Percentiles rank a stretch among this genome's conserved stretches.
phyloP scores from a whole-genome alignment of 257 asterid genomes.

The Anisodus acutangulus region DNA sequence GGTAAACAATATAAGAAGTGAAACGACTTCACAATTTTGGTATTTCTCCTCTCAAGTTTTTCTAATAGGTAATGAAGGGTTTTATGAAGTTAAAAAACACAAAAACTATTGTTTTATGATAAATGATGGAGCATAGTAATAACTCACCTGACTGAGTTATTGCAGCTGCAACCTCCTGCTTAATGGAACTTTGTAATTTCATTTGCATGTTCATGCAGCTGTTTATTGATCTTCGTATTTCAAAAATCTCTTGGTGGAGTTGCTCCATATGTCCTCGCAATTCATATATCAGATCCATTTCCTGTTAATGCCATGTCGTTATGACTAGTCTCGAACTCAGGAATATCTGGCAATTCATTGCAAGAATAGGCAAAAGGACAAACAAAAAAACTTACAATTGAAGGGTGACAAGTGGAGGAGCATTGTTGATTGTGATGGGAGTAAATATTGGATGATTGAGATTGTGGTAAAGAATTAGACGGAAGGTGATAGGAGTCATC shows the following conservation, averaged over 20 bases:
- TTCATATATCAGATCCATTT: constrained; percentile 76
- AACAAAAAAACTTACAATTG: constrained; percentile 56
- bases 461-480: constrained; percentile 52
- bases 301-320: constrained; percentile 49
- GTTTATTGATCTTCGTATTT: constrained; percentile 68
- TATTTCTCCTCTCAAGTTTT: neutral
- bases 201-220: constrained; percentile 72
- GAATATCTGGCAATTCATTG: neutral
- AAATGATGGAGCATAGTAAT: neutral
- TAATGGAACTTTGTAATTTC: constrained; percentile 60
- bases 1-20: constrained; percentile 17
- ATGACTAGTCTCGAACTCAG: constrained; percentile 21
- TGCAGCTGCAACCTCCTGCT: constrained; percentile 54
- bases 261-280: constrained; percentile 84
- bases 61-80: neutral
- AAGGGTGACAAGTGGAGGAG: constrained; percentile 46
- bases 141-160: constrained; percentile 56
- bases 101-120: neutral
- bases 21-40: neutral
- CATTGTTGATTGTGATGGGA: constrained; percentile 46
- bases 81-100: neutral
- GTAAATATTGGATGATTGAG: constrained; percentile 45
- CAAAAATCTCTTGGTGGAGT: constrained; percentile 73
- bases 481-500: constrained; percentile 49
- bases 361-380: neutral